Base-by-base conservation (phyloP, 1,284 basidiomycete genomes). In the Cryptococcus sp. region DNA sequence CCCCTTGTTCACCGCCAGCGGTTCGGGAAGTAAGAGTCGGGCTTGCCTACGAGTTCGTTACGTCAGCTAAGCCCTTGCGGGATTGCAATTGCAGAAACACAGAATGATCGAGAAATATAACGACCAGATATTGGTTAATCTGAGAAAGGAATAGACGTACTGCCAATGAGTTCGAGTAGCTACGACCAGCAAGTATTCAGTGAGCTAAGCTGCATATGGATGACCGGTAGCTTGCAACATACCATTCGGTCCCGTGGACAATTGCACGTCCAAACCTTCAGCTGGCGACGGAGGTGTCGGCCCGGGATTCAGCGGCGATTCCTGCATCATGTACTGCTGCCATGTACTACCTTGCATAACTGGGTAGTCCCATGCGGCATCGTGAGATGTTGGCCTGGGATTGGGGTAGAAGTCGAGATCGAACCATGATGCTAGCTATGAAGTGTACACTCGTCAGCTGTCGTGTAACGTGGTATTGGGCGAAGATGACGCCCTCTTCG, bases 121-220 rank as follows among this genome's bases (percentile, higher is more conserved):
- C 25, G 40, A 20, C 16, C 39, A 44, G 26, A 19, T 19, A 39
- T 43, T n/a, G 23, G 34, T 16, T 11, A 25, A 19, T 15, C n/a
- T 17, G 16, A 20, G n/a, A 17, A 39, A 51, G 17, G 19, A 38
- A 6, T 5, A 38, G 22, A n/a, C 8, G 57, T 25, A 74, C 74
- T 77, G 76, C 77, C 78, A 79, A 61, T 75, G 77, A 17, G 76
- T 77, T 15, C 76, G 68, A 2, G 73, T 55, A 3, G 70, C 73
- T 73, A 54, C n/a, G n/a, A 7, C 44, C 19, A 41, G 25, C 17
- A 45, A 13, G 13, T 5, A n/a, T 20, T 59, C 46, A 62, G 58
- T 52, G 20, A 47, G 22, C 7, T 10, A 45, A 29, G 20, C 10
- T 40, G 26, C 17, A 46, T 2, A 23, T n/a, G 4, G 16, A 15